Conservation (phyloP, 2,329 filamentous ascomycete genomes). For the Pseudogymnoascus sp. region DNA sequence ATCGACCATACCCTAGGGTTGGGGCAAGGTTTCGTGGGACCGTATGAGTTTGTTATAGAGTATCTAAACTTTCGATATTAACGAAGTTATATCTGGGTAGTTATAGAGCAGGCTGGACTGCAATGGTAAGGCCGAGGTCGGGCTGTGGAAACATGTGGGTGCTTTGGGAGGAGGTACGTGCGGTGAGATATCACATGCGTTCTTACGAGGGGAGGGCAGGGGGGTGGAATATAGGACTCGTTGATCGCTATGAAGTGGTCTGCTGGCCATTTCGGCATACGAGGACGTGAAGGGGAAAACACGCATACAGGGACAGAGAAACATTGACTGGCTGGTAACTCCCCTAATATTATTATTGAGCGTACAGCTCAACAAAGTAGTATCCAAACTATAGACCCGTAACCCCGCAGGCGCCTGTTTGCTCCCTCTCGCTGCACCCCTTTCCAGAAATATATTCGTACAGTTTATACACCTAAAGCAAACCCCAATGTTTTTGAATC, state of each 20-base stretch:
- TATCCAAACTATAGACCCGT: not conserved
- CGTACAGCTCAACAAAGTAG: not conserved
- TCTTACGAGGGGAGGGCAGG: not conserved
- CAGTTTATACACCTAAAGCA: not conserved
- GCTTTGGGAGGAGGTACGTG: not conserved
- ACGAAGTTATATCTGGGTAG: not conserved
- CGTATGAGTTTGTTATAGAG: not conserved
- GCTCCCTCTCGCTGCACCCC: not conserved
- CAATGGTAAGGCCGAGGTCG: not conserved
- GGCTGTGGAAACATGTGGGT: not conserved
- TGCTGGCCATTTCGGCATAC: not conserved
- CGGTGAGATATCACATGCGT: not conserved
- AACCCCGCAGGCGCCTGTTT: not conserved
- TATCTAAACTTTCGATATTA: not conserved
- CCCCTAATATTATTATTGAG: not conserved
- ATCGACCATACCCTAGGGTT: not conserved
- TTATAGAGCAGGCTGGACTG: not conserved
- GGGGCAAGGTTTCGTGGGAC: not conserved
- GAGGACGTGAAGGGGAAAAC: not conserved
- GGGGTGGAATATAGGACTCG: not conserved
- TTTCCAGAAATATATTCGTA: constrained; percentile 5
- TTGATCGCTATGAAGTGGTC: not conserved
- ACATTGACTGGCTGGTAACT: not conserved
- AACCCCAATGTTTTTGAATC: not conserved
- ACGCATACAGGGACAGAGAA: not conserved